Base-by-base conservation (phyloP, 192 early-diverging fungal genomes). In the Linnemannia hyalina region DNA sequence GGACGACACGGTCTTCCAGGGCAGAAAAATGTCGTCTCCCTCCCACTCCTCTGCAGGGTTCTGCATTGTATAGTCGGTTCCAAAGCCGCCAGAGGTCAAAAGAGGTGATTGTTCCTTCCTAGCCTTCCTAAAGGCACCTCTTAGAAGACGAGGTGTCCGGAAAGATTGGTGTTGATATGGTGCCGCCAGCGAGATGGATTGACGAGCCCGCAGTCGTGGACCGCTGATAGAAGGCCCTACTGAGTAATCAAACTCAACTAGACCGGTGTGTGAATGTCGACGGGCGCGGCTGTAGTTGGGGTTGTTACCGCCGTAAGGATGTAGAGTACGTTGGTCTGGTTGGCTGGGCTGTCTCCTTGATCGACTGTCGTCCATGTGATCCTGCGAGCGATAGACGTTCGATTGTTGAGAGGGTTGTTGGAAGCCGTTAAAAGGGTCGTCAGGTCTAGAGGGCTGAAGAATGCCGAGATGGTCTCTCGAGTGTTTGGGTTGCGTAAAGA, bases 81-180 rank as follows among this genome's bases (percentile, higher is more conserved):
- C 78, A 70, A 85, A 85, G 32, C 83, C 80, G 18, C 75, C 68
- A 29, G 83, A 85, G 20, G 83, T 85, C 78, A 85, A 57, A 11
- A 85, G 69, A 0, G 83, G 83, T 6, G 83, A 85, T 41, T 85
- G 77, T 4, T 85, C 83, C 63, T 80, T 85, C 57, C 83, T 75
- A 1, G 73, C 73, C 73, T 80, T 80, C 78, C 78, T 70, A 44
- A 85, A 69, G 7, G 78, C 83, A 5, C 74, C n/a, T 72, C 83
- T 68, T 29, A 85, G 38, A 10, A 57, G 49, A 0, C 78, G 77
- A 13, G 78, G 75, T 22, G 83, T 85, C 32, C 73, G 73, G 32
- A 70, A 32, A 32, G 57, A 72, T 63, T 80, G 78, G 11, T 71
- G 35, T 44, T 85, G 83, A 68, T 80, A 85, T 2, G 78, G 78